These are phyloP conservation scores for Microcyclosporella mali DNA, from an alignment of 2,329 filamentous ascomycete genomes.

Conservation along the genomic window DNA sequence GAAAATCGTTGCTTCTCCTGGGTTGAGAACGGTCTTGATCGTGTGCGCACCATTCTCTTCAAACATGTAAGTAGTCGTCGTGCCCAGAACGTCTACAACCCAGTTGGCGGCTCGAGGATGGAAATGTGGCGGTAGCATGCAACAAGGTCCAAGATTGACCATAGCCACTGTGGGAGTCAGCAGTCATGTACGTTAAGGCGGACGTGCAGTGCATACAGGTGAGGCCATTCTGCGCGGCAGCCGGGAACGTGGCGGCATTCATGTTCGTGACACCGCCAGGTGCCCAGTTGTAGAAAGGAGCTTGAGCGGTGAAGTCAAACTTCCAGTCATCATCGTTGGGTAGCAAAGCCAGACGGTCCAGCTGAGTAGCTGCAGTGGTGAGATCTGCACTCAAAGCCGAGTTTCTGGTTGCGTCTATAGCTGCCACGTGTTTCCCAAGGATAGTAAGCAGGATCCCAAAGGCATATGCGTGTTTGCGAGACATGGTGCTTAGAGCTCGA, in stretches of 20 bases:
- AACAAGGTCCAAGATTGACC: slow-evolving; percentile 45
- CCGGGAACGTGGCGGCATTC: slow-evolving; percentile 48
- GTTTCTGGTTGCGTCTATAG: slow-evolving; percentile 37
- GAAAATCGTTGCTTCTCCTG: slow-evolving; percentile 47
- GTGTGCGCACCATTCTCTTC: slow-evolving; percentile 46
- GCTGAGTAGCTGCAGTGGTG: slow-evolving; percentile 39
- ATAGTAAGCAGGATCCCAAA: slow-evolving; percentile 19
- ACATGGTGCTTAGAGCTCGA: slow-evolving; percentile 13
- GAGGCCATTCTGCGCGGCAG: slow-evolving; percentile 43
- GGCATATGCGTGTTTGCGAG: slow-evolving; percentile 9
- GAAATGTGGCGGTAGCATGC: slow-evolving; percentile 47
- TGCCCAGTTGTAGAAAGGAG: slow-evolving; percentile 37
- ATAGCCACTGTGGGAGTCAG: slow-evolving; percentile 25
- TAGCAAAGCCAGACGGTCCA: slow-evolving; percentile 41
- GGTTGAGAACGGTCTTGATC: slow-evolving; percentile 37
- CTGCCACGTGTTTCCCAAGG: slow-evolving; percentile 20
- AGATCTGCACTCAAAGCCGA: slow-evolving; percentile 37
- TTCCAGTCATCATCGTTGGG: slow-evolving; percentile 40
- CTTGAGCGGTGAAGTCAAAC: slow-evolving; percentile 43
- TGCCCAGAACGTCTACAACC: slow-evolving; percentile 44
- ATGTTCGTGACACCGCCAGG: slow-evolving; percentile 48
- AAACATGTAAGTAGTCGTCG: slow-evolving; percentile 48
- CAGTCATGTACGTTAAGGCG: slow-evolving; percentile 2
- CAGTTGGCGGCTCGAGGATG: slow-evolving; percentile 48
- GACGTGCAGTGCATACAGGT: slow-evolving; percentile 33